Base-by-base conservation (phyloP, 176 grass and related monocot genomes). In the Oryza officinalis region DNA sequence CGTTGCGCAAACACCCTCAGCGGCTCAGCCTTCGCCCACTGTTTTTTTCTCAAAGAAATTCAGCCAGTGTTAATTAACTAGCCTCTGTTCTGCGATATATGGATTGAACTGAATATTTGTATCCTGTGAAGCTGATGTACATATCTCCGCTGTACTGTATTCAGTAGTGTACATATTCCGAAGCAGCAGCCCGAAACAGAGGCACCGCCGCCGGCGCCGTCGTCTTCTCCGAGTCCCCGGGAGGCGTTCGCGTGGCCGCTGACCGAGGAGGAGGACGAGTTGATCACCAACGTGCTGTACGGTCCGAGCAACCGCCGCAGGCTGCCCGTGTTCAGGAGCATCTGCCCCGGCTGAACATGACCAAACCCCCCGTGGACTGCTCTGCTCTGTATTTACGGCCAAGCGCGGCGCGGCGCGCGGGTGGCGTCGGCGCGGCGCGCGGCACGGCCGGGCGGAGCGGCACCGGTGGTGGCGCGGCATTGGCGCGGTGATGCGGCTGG, bases 321-420 rank as follows among this genome's bases (percentile, higher is more conserved):
- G 76, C 50, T 89, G 28, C 77, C 69, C 28, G 82, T 85, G 71
- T 85, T 89, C 30, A 0, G 1, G 87, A 67, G 41, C 38, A 63
- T 89, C 77, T 89, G 77, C 87, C 40, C 77, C 1, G 47, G 6
- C 32, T 72, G 46, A 57, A 22, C 52, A 1, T 8, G 13, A 37
- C 35, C 35, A 37, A 37, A 37, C 35, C 35, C 11, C 45, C 13
- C 45, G 45, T 47, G 45, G 45, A 8, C 0, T n/a, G 20, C 18
- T 22, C 52, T 57, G 52, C 20, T 57, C 52, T 18, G 52, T 22
- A 57, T 8, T 8, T 22, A 22, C 52, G n/a, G 17, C 14, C n/a
- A n/a, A n/a, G n/a, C n/a, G n/a, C n/a, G n/a, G n/a, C n/a, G n/a
- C n/a, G n/a, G n/a, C n/a, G n/a, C n/a, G n/a, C n/a, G n/a, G n/a